phyloP scores from a whole-genome alignment of 306 rosid species.

The Argentina anserina region DNA sequence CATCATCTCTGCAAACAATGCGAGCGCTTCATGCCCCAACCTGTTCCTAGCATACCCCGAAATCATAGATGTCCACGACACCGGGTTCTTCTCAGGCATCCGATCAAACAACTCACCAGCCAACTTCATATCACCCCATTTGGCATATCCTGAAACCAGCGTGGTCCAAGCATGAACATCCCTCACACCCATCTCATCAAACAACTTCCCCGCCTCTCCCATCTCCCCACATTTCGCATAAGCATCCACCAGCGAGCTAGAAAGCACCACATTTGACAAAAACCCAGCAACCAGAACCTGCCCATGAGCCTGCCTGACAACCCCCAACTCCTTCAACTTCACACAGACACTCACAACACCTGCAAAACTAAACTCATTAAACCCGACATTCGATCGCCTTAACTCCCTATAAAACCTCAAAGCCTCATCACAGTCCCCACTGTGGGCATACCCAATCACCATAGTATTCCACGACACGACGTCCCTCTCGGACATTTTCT shows the following conservation, averaged over 20 bases:
- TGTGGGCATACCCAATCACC: constrained; percentile 63
- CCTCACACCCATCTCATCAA: constrained; percentile 51
- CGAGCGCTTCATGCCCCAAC: constrained; percentile 66
- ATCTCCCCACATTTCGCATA: constrained; percentile 68
- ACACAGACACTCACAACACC: constrained; percentile 70
- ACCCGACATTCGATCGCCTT: constrained; percentile 49
- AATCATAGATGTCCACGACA: constrained; percentile 76
- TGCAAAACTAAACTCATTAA: constrained; percentile 71
- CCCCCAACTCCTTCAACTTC: constrained; percentile 48
- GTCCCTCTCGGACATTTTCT: constrained; percentile 62
- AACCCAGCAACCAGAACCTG: constrained; percentile 73
- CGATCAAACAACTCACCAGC: constrained; percentile 51
- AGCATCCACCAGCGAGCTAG: constrained; percentile 68
- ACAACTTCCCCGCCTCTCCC: constrained; percentile 57
- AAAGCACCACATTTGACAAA: constrained; percentile 58
- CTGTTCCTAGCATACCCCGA: constrained; percentile 65
- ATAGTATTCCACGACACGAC: constrained; percentile 77
- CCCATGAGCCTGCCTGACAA: constrained; percentile 73
- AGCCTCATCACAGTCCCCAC: constrained; percentile 51
- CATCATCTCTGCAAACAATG: constrained; percentile 57
- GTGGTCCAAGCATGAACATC: constrained; percentile 79
- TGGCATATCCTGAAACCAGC: constrained; percentile 64
- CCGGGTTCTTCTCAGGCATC: constrained; percentile 69
- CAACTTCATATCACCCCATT: constrained; percentile 56
- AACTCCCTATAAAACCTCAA: constrained; percentile 51